Evolutionary conservation across 2,329 filamentous ascomycete genomes (phyloP).

Genomic region (Microsporum audouinii): DNA sequence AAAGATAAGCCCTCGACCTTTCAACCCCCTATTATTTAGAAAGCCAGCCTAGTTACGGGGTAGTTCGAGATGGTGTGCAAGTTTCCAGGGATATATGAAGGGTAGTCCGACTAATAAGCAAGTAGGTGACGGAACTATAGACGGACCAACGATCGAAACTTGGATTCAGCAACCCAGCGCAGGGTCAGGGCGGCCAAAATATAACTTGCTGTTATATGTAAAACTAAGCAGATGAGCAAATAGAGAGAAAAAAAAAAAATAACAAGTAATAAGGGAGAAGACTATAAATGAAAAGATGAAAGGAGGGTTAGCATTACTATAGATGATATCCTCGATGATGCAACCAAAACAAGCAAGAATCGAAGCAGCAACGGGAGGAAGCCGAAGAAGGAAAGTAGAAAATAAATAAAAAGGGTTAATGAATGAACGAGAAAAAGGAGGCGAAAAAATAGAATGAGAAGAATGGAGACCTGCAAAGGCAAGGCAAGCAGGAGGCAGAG

Average conservation of each 20-base stretch:
- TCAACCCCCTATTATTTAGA: neutral
- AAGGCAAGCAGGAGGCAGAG: conserved; percentile 6
- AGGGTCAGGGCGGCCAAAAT: neutral
- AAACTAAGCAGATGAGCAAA: neutral
- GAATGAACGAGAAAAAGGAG: conserved; percentile 7
- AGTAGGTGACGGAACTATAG: neutral
- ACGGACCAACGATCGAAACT: neutral
- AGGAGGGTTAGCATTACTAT: neutral
- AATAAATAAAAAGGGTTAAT: conserved; percentile 5
- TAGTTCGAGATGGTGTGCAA: neutral
- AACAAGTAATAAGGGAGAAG: too few relatives aligned
- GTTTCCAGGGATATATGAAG: neutral
- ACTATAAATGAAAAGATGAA: neutral
- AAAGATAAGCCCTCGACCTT: neutral
- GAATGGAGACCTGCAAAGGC: conserved; percentile 10
- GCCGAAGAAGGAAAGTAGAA: neutral
- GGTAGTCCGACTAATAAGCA: neutral
- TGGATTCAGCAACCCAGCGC: neutral
- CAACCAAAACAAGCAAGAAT: conserved; percentile 1
- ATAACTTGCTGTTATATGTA: neutral
- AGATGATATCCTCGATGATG: neutral
- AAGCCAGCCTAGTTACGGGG: neutral
- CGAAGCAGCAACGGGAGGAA: neutral
- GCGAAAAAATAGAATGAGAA: conserved; percentile 5
- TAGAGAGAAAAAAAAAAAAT: neutral